Evolutionary conservation across 2,329 filamentous ascomycete genomes (phyloP).

Genomic region (Cadophora luteo-olivacea): DNA sequence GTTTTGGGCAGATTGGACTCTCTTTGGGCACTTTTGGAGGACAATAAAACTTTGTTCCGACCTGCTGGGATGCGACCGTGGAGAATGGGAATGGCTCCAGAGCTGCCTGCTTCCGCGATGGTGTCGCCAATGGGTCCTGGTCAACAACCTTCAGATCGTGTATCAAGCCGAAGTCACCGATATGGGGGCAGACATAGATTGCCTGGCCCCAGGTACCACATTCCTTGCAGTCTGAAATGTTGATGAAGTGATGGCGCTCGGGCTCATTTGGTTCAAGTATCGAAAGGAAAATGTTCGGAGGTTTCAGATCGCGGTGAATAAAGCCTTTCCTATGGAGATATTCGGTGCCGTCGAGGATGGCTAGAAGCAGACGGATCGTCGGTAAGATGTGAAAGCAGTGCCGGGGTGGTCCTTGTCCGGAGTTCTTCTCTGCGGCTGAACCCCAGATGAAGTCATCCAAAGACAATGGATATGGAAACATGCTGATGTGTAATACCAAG

Average conservation of each 20-base stretch:
- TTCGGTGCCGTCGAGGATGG: conserved; percentile 66
- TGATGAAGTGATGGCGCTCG: conserved; percentile 51
- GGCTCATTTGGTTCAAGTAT: conserved; percentile 46
- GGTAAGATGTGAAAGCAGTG: conserved; percentile 69
- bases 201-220: conserved; percentile 47
- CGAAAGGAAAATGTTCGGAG: conserved; percentile 70
- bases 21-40: conserved; percentile 44
- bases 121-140: background rate
- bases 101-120: conserved; percentile 5
- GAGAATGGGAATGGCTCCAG: conserved; percentile 16
- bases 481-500: conserved; percentile 45
- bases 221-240: conserved; percentile 47
- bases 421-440: conserved; percentile 28
- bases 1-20: conserved; percentile 52
- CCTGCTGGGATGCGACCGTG: conserved; percentile 44
- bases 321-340: conserved; percentile 68
- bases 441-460: conserved; percentile 63
- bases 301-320: conserved; percentile 72
- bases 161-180: conserved; percentile 70
- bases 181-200: conserved; percentile 61
- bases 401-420: conserved; percentile 32
- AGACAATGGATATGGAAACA: conserved; percentile 62
- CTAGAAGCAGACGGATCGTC: conserved; percentile 62
- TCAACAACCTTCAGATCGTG: conserved; percentile 36
- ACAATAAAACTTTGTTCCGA: conserved; percentile 68